Evolutionary conservation across 1,139 yeast genomes (phyloP), one percentile per base, ranked within the genome.

Genomic region (Blastobotrys capitulatus): DNA sequence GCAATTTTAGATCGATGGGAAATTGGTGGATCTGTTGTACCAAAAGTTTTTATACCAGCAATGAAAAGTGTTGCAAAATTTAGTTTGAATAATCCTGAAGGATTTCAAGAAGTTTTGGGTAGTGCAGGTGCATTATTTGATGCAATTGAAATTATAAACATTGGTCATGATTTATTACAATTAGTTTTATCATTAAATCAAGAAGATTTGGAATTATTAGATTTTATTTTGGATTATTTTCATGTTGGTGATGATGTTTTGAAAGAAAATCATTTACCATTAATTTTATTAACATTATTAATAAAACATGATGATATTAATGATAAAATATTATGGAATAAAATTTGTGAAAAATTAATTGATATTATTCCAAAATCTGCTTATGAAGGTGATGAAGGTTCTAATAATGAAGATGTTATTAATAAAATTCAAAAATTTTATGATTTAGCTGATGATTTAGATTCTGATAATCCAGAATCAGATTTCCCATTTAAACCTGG

Each of bases 1-100:
- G 78, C 94, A 6, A 74, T 89, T 6, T 79, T 89, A 80, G 97
- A 92, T 62, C 78, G 88, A 56, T 92, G 97, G 97, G 97, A 92
- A 65, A 82, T 92, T 36, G 92, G 96, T 13, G 80, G 82, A 20
- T 66, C 76, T 26, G 71, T 90, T 1, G 80, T 89, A 0, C 94
- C 96, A 0, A 66, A 69, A 29, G 65, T 89, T n/a, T 77, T 90
- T 46, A 68, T 78, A 0, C 90, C 94, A 0, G 71, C 86, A 5
- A 67, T 90, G 48, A 65, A 62, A 51, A 60, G 67, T 19, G 68
- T 67, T 12, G 56, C 60, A 31, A 41, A 47, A 13, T 51, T 52
- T 42, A 48, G 55, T 39, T 52, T 49, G 50, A 38, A 56, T 47
- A 27, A 47, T 20, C 51, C 60, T 1, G 53, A 54, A 10, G 56